Conservation (phyloP, 2,329 filamentous ascomycete species). For the Thermomyces lanuginosus region DNA sequence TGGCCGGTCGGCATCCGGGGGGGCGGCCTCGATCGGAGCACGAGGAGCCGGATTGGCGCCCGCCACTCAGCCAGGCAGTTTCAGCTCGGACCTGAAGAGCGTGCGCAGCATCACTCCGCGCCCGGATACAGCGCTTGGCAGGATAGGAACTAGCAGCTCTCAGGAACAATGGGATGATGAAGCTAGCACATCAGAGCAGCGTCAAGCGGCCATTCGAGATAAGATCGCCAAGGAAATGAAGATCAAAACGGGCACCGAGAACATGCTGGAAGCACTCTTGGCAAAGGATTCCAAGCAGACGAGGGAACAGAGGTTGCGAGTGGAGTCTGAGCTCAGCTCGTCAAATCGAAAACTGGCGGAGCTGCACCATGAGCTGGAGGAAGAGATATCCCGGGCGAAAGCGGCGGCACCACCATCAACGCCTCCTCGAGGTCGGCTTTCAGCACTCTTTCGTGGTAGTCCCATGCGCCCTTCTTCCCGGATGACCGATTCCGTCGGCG, state of each 20-base stretch:
- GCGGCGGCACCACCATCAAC: slow-evolving; percentile 38
- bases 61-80: slow-evolving; percentile 60
- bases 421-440: slow-evolving; percentile 36
- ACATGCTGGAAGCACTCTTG: slow-evolving; percentile 87
- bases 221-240: slow-evolving; percentile 89
- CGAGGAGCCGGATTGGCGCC: slow-evolving; percentile 52
- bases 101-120: slow-evolving; percentile 46
- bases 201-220: slow-evolving; percentile 60
- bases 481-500: slow-evolving; percentile 23
- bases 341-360: slow-evolving; percentile 58
- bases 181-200: slow-evolving; percentile 49
- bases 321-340: slow-evolving; percentile 77
- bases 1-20: slow-evolving; percentile 39
- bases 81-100: slow-evolving; percentile 72
- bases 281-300: slow-evolving; percentile 91
- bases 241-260: slow-evolving; percentile 95
- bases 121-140: slow-evolving; percentile 40
- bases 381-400: slow-evolving; percentile 43
- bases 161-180: slow-evolving; percentile 53
- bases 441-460: slow-evolving; percentile 41
- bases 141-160: slow-evolving; percentile 26
- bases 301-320: slow-evolving; percentile 62
- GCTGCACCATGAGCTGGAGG: slow-evolving; percentile 42
- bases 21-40: slow-evolving; percentile 46
- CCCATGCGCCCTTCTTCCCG: slow-evolving; percentile 36